These are phyloP conservation scores for Boletus mariae DNA, from an alignment of 1,284 basidiomycete species.

Conservation along the genomic window DNA sequence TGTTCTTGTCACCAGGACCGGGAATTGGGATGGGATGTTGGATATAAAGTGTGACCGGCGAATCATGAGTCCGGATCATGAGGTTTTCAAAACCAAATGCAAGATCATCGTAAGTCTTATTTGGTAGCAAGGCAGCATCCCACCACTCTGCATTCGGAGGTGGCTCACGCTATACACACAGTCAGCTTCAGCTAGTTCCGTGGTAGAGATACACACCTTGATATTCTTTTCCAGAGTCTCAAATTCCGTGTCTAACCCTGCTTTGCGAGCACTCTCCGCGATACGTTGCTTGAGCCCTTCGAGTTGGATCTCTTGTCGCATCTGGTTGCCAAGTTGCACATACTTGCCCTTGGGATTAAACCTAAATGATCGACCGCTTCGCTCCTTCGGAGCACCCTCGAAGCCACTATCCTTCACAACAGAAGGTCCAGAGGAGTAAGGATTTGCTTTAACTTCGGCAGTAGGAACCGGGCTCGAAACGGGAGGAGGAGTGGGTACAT, in stretches of 20 bases:
- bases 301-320: conserved; percentile 81
- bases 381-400: conserved; percentile 68
- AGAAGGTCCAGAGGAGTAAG: conserved; percentile 60
- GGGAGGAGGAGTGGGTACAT: conserved; percentile 61
- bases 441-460: conserved; percentile 55
- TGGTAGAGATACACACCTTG: conserved; percentile 49
- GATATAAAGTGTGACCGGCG: conserved; percentile 87
- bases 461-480: conserved; percentile 46
- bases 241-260: conserved; percentile 90
- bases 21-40: conserved; percentile 98
- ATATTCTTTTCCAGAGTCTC: conserved; percentile 86
- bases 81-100: conserved; percentile 51
- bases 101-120: conserved; percentile 77
- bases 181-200: conserved; percentile 2
- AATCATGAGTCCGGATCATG: conserved; percentile 62
- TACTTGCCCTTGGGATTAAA: conserved; percentile 94
- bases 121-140: conserved; percentile 86
- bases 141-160: conserved; percentile 97
- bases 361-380: conserved; percentile 68
- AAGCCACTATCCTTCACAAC: conserved; percentile 54
- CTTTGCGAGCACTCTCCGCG: conserved; percentile 87
- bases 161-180: conserved; percentile 56
- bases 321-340: conserved; percentile 77
- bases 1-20: conserved; percentile 82
- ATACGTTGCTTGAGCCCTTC: conserved; percentile 92